These are phyloP conservation scores for Thraustotheca clavata DNA, from an alignment of 352 stramenopile species.

Conservation along the genomic window DNA sequence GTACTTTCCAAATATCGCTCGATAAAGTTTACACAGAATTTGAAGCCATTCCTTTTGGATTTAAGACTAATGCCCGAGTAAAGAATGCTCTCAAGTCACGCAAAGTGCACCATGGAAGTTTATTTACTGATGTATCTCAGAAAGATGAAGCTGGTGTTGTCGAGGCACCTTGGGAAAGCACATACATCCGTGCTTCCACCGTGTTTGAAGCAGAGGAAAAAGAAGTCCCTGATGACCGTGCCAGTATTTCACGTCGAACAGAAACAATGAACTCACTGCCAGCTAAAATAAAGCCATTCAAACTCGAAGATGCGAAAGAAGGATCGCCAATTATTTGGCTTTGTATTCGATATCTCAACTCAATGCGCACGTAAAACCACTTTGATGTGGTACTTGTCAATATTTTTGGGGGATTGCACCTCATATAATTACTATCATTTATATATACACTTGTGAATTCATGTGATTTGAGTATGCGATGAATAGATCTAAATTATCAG, in stretches of 20 bases:
- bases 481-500: no score
- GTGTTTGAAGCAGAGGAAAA: conserved; percentile 25
- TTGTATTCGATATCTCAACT: conserved; percentile 81
- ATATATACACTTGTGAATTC: not conserved
- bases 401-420: not conserved
- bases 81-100: conserved; percentile 71
- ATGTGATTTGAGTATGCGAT: not conserved
- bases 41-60: conserved; percentile 55
- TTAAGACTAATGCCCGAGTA: conserved; percentile 53
- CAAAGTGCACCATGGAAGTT: conserved; percentile 69
- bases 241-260: conserved; percentile 43
- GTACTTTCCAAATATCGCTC: conserved; percentile 61
- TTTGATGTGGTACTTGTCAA: no score
- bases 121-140: conserved; percentile 41
- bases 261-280: conserved; percentile 33
- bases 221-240: conserved; percentile 41
- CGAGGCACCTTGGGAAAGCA: conserved; percentile 12
- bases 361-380: conserved; percentile 55
- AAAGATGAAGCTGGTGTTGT: conserved; percentile 28
- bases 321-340: conserved; percentile 57
- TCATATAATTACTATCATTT: not conserved
- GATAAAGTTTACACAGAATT: conserved; percentile 84
- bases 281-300: conserved; percentile 43
- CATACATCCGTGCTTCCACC: not conserved
- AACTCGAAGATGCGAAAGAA: conserved; percentile 36